Conservation (phyloP, 2,329 filamentous ascomycete genomes). For the Lasiodiplodia gonubiensis region DNA sequence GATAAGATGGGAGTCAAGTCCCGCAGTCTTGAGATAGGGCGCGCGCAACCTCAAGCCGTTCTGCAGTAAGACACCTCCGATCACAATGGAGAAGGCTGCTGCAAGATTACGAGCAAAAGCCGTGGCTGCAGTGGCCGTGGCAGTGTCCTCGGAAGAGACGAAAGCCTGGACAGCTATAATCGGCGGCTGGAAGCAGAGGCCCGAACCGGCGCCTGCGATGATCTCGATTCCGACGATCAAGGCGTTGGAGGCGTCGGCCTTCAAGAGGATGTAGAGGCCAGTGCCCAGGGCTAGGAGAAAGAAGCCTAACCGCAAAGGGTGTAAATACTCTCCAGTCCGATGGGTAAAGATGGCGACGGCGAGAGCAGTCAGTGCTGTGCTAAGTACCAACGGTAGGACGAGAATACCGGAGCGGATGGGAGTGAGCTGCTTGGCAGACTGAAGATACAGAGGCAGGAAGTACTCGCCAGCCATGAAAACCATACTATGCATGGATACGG, state of each 20-base stretch:
- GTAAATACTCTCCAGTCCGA: no score
- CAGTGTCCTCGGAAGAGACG: conserved; percentile 57
- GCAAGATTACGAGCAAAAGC: conserved; percentile 49
- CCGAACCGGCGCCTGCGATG: conserved; percentile 55
- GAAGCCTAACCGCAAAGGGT: no score
- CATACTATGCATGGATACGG: conserved; percentile 55
- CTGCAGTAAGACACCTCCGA: no score
- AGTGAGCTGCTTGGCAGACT: conserved; percentile 67
- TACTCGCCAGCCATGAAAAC: conserved; percentile 69
- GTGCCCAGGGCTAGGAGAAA: conserved; percentile 30
- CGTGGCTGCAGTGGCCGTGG: conserved; percentile 59
- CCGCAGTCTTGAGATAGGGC: no score
- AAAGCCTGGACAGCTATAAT: conserved; percentile 63
- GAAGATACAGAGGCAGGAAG: conserved; percentile 76
- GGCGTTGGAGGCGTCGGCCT: conserved; percentile 38
- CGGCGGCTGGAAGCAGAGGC: conserved; percentile 47
- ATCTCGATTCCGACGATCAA: conserved; percentile 57
- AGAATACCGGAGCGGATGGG: conserved; percentile 65
- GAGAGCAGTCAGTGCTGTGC: no score
- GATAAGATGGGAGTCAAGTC: no score
- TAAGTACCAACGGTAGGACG: neutral
- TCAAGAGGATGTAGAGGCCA: conserved; percentile 44
- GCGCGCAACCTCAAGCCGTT: no score
- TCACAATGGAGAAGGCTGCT: no score
- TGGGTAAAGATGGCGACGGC: no score